Conservation (phyloP, 176 grass and related monocot genomes). For the Paspalum vaginatum region DNA sequence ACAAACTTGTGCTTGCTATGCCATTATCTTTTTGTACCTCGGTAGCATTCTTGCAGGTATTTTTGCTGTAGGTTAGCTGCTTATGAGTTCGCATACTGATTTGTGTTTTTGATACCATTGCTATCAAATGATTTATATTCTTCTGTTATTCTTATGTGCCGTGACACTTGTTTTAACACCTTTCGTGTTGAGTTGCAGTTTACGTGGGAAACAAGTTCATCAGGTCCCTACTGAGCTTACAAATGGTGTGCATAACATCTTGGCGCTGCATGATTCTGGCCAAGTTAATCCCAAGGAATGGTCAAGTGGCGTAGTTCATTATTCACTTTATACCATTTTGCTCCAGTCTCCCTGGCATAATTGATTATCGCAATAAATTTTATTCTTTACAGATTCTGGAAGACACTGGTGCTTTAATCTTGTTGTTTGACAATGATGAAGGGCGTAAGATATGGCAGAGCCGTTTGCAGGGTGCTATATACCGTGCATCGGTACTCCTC, state of each 20-base stretch:
- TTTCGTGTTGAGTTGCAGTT: constrained; percentile 69
- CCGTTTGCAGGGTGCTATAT: constrained; percentile 90
- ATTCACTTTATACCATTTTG: constrained; percentile 24
- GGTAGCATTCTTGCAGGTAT: background rate
- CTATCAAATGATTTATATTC: constrained; percentile 21
- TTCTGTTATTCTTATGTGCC: constrained; percentile 13
- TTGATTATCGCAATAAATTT: constrained; percentile 38
- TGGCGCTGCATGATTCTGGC: constrained; percentile 87
- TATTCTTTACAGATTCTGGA: constrained; percentile 76
- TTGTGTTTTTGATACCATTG: constrained; percentile 4
- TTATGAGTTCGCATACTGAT: constrained; percentile 5
- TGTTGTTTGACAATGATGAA: constrained; percentile 83
- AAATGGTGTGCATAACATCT: constrained; percentile 79
- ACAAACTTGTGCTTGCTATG: background rate
- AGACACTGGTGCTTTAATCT: constrained; percentile 77
- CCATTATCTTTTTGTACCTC: background rate
- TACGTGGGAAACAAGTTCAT: constrained; percentile 91
- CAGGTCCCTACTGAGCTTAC: constrained; percentile 67
- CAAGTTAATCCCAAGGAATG: constrained; percentile 88
- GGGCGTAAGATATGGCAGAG: constrained; percentile 72
- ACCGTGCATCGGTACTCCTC: constrained; percentile 91
- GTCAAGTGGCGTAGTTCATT: constrained; percentile 39
- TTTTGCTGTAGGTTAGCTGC: constrained; percentile 15
- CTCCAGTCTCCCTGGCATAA: constrained; percentile 17
- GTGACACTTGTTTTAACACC: constrained; percentile 29